A percentile compares a stretch with the other conserved stretches of the same genome.
These are phyloP conservation scores for Erodium trifolium DNA, from an alignment of 441 rosid species.

Conservation along the genomic window DNA sequence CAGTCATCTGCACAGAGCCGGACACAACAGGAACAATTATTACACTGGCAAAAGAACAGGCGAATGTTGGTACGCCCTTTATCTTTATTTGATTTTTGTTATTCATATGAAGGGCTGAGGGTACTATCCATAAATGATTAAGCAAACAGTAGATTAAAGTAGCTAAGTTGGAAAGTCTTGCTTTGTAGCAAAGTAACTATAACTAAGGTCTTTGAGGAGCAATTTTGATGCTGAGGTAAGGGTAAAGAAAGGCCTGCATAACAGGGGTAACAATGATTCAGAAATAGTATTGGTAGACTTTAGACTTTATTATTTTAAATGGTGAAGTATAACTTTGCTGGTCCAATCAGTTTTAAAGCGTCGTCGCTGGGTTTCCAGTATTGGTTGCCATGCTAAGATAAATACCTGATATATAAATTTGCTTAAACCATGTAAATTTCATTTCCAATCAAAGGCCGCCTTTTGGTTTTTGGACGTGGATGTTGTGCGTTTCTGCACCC, in stretches of 20 bases:
- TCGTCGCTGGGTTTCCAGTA: background rate
- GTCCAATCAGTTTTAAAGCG: background rate
- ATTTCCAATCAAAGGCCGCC: background rate
- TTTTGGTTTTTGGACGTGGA: background rate
- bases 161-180: background rate
- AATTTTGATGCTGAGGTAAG: background rate
- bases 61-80: slow-evolving; percentile 22
- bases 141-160: background rate
- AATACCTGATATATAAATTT: background rate
- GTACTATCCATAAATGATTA: background rate
- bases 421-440: background rate
- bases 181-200: background rate
- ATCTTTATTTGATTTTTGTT: background rate
- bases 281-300: no score
- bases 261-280: background rate
- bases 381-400: background rate
- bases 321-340: no score
- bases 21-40: slow-evolving; percentile 21
- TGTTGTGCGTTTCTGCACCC: background rate
- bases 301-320: no score
- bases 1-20: background rate
- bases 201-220: background rate
- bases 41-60: slow-evolving; percentile 27
- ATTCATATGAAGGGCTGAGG: background rate
- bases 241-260: background rate